Conservation (phyloP, 306 rosid genomes). For the Carpinus fangiana region DNA sequence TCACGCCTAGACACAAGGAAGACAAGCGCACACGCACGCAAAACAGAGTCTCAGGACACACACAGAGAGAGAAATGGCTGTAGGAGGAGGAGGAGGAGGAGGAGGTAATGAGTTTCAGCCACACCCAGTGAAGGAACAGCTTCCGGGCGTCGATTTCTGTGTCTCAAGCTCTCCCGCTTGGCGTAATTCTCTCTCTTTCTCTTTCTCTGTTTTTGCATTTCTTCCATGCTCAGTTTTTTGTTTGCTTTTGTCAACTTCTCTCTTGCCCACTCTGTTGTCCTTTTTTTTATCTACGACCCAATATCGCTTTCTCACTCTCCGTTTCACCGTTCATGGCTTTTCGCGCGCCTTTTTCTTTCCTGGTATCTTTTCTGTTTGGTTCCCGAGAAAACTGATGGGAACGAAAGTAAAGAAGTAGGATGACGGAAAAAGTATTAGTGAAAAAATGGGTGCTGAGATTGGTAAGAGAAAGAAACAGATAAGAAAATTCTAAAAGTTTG, state of each 20-base stretch:
- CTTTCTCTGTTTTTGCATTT: not conserved
- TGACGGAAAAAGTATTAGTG: not conserved
- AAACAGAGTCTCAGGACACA: not conserved
- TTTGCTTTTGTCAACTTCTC: conserved; percentile 13
- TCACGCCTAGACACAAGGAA: not conserved
- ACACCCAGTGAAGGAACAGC: conserved; percentile 79
- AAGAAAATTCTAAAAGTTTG: not conserved
- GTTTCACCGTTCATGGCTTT: not conserved
- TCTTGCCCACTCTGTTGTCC: not conserved
- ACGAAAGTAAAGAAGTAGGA: not conserved
- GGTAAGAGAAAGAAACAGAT: not conserved
- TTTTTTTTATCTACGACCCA: not conserved
- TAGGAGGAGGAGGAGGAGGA: conserved; percentile 27
- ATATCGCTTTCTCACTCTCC: not conserved
- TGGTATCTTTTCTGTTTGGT: conserved; percentile 10
- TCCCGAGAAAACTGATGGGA: conserved; percentile 4
- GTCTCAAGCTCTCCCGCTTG: conserved; percentile 70
- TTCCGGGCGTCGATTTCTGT: conserved; percentile 78
- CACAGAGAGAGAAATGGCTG: not conserved
- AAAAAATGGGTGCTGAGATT: not conserved
- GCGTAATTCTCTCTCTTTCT: conserved; percentile 46
- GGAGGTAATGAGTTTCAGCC: conserved; percentile 56
- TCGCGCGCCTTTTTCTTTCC: not conserved
- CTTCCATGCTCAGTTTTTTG: not conserved
- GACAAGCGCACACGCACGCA: not conserved